Evolutionary conservation across 495 filamentous ascomycete species (phyloP), one percentile per base, ranked within the genome.

Genomic region (Aspergillus heteromorphus): DNA sequence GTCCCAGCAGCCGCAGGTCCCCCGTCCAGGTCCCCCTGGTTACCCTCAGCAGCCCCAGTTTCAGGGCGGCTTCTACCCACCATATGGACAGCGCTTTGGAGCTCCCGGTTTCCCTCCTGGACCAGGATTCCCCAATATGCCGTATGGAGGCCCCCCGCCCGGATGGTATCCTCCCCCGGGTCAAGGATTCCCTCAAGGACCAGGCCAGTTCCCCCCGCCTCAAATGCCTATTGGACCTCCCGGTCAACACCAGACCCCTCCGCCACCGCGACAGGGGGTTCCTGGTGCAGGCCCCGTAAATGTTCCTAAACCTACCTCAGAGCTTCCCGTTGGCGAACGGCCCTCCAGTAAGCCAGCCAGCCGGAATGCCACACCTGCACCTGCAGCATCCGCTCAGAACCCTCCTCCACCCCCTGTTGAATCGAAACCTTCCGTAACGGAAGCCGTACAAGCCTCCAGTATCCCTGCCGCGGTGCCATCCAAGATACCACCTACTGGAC

Each of bases 131-230:
- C 79, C 78, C 30, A 79, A 78, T 36, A 79, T 81, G 72, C 82
- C 79, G 20, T 83, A 84, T 64, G 84, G 84, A 48, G 76, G 81
- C 42, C 87, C 74, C 40, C 87, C 74, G 34, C 87, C 84, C 17
- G 86, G 83, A 43, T 95, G 90, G 90, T 91, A 83, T 69, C 86
- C 84, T 64, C 87, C 81, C 23, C 83, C 88, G 10, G 85, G 83
- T n/a, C 89, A 91, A 67, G 85, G 85, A 8, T 96, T 91, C 62
- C 85, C 83, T 36, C 81, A 78, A 36, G 75, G 67, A 34, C 79
- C 83, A 18, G 84, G 82, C 48, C 87, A 84, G 40, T 79, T 78
- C 55, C 74, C 70, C 52, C 71, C 68, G 49, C 70, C 70, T 34
- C 77, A 79, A 27, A 70, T 78, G 61, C 79, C 77, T 36, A 73